Conservation (phyloP, 1,139 yeast species). For the Magnusiomyces suaveolens region DNA sequence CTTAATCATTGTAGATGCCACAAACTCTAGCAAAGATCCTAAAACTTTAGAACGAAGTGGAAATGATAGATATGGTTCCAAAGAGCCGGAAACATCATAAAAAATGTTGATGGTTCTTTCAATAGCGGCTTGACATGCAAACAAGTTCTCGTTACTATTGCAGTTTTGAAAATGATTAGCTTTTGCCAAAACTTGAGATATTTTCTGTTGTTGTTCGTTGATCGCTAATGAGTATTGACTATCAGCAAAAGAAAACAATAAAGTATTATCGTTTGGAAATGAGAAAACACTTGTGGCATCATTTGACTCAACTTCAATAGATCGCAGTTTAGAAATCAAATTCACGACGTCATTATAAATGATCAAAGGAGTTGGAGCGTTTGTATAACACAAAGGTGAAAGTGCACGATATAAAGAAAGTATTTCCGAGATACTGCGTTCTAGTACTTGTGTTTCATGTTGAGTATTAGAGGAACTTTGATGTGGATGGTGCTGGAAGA, state of each 20-base stretch:
- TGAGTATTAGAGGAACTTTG: background rate
- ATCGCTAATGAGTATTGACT: slow-evolving; percentile 7
- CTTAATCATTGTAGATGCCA: slow-evolving; percentile 22
- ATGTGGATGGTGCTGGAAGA: background rate
- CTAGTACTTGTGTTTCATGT: background rate
- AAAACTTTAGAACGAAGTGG: slow-evolving; percentile 23
- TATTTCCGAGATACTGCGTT: slow-evolving; percentile 19
- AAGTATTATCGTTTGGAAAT: slow-evolving; percentile 7
- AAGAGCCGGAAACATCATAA: slow-evolving; percentile 16
- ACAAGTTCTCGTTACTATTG: slow-evolving; percentile 18
- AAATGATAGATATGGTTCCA: slow-evolving; percentile 20
- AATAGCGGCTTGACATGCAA: slow-evolving; percentile 22
- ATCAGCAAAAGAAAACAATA: slow-evolving; percentile 7
- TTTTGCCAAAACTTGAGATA: slow-evolving; percentile 11
- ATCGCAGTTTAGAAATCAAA: slow-evolving; percentile 4
- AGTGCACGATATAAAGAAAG: slow-evolving; percentile 25
- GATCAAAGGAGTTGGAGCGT: slow-evolving; percentile 17
- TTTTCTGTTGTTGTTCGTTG: slow-evolving; percentile 13
- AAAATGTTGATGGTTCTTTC: slow-evolving; percentile 18
- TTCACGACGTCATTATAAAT: slow-evolving; percentile 21
- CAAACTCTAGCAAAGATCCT: slow-evolving; percentile 27
- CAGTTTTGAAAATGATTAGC: slow-evolving; percentile 23
- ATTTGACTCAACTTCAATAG: background rate
- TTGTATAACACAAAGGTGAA: slow-evolving; percentile 19
- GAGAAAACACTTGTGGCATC: background rate